Evolutionary conservation across 306 rosid species (phyloP).

Genomic region (Adenanthera pavonina): DNA sequence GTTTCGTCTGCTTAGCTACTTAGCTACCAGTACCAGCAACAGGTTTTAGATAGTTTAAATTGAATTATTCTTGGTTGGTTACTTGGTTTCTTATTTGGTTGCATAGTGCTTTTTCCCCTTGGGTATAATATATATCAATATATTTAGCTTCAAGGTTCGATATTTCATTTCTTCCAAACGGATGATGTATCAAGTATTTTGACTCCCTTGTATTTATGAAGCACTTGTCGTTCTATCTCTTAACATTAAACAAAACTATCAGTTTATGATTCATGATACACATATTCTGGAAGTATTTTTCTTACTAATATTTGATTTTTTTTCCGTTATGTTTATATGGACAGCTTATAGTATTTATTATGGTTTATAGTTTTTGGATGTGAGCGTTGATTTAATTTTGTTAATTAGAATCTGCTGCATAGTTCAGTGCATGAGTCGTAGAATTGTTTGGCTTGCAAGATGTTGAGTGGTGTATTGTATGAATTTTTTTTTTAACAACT

Average conservation of each 20-base stretch:
- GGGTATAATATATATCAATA: not conserved
- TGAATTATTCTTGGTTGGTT: conserved; percentile 85
- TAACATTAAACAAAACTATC: not conserved
- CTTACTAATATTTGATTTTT: too few relatives aligned
- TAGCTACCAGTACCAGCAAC: conserved; percentile 61
- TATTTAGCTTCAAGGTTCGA: conserved; percentile 15
- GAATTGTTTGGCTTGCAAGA: not conserved
- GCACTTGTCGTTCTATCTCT: not conserved
- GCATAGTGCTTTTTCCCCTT: conserved; percentile 16
- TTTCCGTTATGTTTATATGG: not conserved
- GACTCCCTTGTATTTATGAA: not conserved
- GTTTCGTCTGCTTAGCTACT: conserved; percentile 79
- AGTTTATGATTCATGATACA: not conserved
- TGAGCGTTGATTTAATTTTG: not conserved
- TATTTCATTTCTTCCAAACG: conserved; percentile 5
- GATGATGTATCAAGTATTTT: conserved; percentile 10
- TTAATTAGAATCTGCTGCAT: not conserved
- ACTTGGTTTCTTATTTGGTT: conserved; percentile 26
- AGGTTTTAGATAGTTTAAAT: conserved; percentile 80
- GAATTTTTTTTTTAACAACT: not conserved
- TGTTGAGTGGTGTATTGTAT: not conserved
- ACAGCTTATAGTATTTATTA: not conserved
- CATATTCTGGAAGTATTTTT: not conserved
- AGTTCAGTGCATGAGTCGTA: not conserved
- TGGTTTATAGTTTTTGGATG: not conserved